A percentile compares a stretch with the other conserved stretches of the same genome.
These are phyloP conservation scores for Aspergillus thermomutatus DNA, from an alignment of 2,329 filamentous ascomycete genomes.

Conservation along the genomic window DNA sequence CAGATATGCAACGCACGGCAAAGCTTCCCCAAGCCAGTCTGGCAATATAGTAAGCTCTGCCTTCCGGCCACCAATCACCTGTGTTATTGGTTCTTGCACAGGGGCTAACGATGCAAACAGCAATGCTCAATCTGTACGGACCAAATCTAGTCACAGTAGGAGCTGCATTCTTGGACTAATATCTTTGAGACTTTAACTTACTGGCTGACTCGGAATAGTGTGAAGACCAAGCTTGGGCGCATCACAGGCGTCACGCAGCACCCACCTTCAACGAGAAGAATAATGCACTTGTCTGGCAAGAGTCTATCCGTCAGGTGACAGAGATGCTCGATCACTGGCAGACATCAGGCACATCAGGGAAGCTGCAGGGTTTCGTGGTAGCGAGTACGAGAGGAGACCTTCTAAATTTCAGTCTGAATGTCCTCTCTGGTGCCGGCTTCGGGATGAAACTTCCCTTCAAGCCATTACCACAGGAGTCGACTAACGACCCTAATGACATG, in stretches of 20 bases:
- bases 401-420: conserved; percentile 34
- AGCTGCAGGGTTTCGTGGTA: conserved; percentile 3
- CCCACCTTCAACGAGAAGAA: conserved; percentile 45
- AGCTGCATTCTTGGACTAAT: not conserved
- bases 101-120: conserved; percentile 7
- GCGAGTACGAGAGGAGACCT: conserved; percentile 29
- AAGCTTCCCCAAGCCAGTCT: conserved; percentile 14
- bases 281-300: conserved; percentile 39
- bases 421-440: conserved; percentile 38
- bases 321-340: conserved; percentile 30
- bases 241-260: conserved; percentile 43
- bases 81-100: not conserved
- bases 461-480: conserved; percentile 11
- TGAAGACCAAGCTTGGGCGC: conserved; percentile 39
- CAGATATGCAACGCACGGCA: conserved; percentile 13
- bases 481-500: conserved; percentile 17
- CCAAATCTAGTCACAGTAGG: conserved; percentile 31
- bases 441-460: conserved; percentile 23
- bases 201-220: conserved; percentile 9
- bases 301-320: conserved; percentile 29
- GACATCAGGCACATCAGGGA: not conserved
- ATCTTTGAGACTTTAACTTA: not conserved
- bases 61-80: not conserved
- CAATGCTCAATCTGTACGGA: conserved; percentile 29
- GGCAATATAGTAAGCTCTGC: conserved; percentile 10